Conservation (phyloP, 192 early-diverging fungal species). For the Haplosporangium gracile region DNA sequence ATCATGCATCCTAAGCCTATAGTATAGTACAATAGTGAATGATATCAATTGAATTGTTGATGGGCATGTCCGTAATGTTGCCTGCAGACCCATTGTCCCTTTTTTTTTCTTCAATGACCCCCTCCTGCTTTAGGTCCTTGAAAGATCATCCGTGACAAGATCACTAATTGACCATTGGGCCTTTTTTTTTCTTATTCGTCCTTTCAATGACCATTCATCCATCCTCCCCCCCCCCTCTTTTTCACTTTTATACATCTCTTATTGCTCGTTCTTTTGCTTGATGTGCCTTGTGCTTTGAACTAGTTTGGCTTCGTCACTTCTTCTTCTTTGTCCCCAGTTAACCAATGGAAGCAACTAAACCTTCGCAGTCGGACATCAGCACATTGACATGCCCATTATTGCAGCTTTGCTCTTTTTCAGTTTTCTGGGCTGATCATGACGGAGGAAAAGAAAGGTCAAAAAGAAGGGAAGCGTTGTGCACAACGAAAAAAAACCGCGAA, state of each 20-base stretch:
- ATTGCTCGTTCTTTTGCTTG: background rate
- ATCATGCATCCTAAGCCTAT: conserved; percentile 9
- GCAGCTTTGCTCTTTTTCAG: background rate
- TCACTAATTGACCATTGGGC: conserved; percentile 3
- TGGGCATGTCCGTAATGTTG: background rate
- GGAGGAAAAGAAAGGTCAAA: background rate
- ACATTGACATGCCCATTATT: too few relatives aligned
- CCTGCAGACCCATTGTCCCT: background rate
- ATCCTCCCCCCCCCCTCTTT: background rate
- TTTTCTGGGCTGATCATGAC: background rate
- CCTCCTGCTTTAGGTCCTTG: conserved; percentile 3
- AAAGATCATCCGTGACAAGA: background rate
- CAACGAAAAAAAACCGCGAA: background rate
- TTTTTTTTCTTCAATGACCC: background rate
- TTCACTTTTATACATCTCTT: background rate
- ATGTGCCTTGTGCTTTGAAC: background rate
- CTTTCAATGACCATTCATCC: background rate
- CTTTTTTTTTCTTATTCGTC: background rate
- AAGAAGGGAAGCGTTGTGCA: background rate
- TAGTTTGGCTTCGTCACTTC: background rate
- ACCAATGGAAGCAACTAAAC: too few relatives aligned
- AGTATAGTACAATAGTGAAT: background rate
- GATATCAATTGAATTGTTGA: background rate
- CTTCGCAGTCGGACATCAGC: too few relatives aligned
- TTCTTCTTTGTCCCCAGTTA: background rate